Evolutionary conservation across 192 early-diverging fungal genomes (phyloP), one percentile per base, ranked within the genome.

Genomic region (Podila verticillata): DNA sequence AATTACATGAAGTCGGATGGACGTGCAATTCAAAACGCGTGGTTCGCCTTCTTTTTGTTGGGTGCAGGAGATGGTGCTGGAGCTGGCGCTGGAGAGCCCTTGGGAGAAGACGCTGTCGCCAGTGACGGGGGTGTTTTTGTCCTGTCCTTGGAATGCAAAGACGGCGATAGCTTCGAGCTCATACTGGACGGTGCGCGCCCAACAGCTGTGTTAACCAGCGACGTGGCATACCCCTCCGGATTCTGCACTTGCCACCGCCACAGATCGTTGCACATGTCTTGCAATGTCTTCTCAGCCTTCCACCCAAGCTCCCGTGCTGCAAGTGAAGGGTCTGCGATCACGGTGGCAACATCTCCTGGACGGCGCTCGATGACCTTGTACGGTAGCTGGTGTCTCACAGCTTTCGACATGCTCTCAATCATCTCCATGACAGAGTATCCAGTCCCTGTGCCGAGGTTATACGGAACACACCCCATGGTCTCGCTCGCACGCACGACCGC

Each of bases 401-500:
- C 95, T 26, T 88, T 86, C 22, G 90, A 85, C 57, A 95, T 92
- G 58, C 94, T 92, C 7, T 92, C 88, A 68, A 99, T 90, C 85
- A 99, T 95, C 75, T 99, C 95, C 56, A 93, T 88, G 60, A 99
- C 97, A 1, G 95, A 91, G 87, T 92, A 94, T 44, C 97, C 97
- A 31, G 90, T 73, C 63, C 97, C 97, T 34, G 91, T 92, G 54
- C 97, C 97, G 7, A 99, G 85, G 74, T 99, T 99, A 72, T 94
- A 99, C 35, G 91, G 81, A 68, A 92, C 86, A 73, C 85, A 89
- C 20, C 84, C 87, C 63, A 82, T 79, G 70, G 91, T 87, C 28
- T 75, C 68, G 15, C 83, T 63, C 13, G 74, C 57, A 34, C 44
- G 34, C 12, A 68, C 39, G 26, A 79, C 48, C 15, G 59, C 31